These are phyloP conservation scores for Colletotrichum siamense DNA, from an alignment of 2,329 filamentous ascomycete species.

Conservation along the genomic window DNA sequence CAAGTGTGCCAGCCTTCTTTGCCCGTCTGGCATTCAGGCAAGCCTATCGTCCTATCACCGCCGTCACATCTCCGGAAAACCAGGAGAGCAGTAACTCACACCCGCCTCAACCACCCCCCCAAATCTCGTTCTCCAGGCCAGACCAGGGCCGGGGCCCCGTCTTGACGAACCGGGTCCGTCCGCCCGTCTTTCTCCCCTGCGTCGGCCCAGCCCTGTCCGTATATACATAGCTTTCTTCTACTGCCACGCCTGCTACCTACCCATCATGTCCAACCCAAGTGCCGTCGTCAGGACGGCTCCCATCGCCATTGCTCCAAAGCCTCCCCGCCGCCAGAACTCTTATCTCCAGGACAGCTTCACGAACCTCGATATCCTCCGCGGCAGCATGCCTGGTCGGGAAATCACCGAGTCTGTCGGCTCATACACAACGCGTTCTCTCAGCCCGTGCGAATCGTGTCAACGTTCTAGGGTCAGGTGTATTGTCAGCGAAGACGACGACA, in stretches of 20 bases:
- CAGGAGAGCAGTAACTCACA: neutral
- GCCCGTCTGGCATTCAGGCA: neutral
- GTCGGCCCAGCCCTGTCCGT: slow-evolving; percentile 32
- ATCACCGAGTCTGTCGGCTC: slow-evolving; percentile 54
- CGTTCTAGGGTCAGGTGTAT: slow-evolving; percentile 79
- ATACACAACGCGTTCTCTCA: slow-evolving; percentile 45
- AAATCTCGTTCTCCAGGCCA: slow-evolving; percentile 9
- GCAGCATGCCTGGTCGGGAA: slow-evolving; percentile 57
- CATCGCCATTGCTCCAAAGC: slow-evolving; percentile 70
- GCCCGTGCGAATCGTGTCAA: slow-evolving; percentile 76
- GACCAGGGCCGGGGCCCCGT: slow-evolving; percentile 20
- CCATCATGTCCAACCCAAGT: slow-evolving; percentile 58
- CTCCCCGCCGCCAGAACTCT: slow-evolving; percentile 47
- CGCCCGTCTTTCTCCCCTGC: slow-evolving; percentile 23
- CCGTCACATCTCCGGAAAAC: slow-evolving; percentile 10
- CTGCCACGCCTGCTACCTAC: slow-evolving; percentile 24
- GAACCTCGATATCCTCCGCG: slow-evolving; percentile 51
- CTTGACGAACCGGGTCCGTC: slow-evolving; percentile 25
- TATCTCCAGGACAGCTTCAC: slow-evolving; percentile 52
- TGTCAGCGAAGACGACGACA: slow-evolving; percentile 71
- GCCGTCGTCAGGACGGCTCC: slow-evolving; percentile 66
- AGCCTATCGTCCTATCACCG: slow-evolving; percentile 17
- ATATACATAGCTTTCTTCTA: slow-evolving; percentile 22
- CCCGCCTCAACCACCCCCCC: neutral
- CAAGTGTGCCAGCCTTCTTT: slow-evolving; percentile 3